Evolutionary conservation across 805 yeast genomes (phyloP).

Genomic region (Pichia exigua): DNA sequence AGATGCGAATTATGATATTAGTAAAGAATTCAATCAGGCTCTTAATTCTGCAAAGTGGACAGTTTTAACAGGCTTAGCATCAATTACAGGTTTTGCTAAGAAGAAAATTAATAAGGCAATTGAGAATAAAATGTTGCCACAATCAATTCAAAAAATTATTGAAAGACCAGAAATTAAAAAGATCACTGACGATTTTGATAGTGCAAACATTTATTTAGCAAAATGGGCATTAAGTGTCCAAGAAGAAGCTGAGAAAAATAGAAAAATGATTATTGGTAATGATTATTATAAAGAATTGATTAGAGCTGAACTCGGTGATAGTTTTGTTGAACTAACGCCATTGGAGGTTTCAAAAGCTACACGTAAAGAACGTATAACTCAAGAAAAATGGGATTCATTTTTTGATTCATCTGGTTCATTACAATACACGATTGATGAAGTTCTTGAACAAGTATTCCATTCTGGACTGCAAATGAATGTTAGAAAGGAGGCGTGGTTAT

Average conservation of each 20-base stretch:
- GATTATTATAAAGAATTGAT: constrained; percentile 50
- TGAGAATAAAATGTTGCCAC: constrained; percentile 39
- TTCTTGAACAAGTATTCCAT: constrained; percentile 79
- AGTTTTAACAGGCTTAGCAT: constrained; percentile 75
- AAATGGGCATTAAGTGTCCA: constrained; percentile 96
- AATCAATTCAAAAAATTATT: constrained; percentile 48
- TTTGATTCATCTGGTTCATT: constrained; percentile 77
- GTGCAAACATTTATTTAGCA: constrained; percentile 86
- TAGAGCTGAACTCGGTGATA: constrained; percentile 52
- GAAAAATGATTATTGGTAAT: constrained; percentile 46
- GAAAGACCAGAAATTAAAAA: constrained; percentile 72
- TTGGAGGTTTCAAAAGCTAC: constrained; percentile 54
- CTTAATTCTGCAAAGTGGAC: constrained; percentile 77
- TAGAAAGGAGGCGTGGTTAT: constrained; percentile 78
- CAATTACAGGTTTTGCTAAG: constrained; percentile 59
- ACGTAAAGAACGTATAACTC: constrained; percentile 57
- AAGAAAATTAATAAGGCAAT: constrained; percentile 55
- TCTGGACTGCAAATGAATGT: constrained; percentile 64
- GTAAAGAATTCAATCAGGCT: constrained; percentile 37
- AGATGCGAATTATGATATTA: constrained; percentile 26
- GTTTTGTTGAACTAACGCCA: constrained; percentile 43
- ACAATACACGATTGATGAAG: constrained; percentile 64
- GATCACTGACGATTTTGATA: constrained; percentile 85
- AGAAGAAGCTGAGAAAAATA: constrained; percentile 71
- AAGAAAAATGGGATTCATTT: constrained; percentile 74